Evolutionary conservation across 2,329 filamentous ascomycete species (phyloP), one percentile per base, ranked within the genome.

Genomic region (Diplodia mutila): DNA sequence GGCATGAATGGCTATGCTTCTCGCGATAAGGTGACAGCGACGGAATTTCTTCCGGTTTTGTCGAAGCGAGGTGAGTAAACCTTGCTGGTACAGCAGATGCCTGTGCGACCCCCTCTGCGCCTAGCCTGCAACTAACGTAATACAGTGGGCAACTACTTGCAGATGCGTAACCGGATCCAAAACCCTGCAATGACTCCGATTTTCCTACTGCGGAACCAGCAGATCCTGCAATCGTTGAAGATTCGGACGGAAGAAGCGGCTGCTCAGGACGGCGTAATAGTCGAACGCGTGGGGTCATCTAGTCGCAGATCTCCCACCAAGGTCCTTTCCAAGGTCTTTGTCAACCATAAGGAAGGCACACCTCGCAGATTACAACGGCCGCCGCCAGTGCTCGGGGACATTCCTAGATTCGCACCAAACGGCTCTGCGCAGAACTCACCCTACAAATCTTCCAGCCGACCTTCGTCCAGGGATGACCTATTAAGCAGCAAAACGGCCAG

Each of bases 251-350:
- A 86, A 87, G 12, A 76, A 74, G 29, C 74, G 21, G 32, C 27
- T 37, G 67, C 57, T 34, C 59, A 63, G 39, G 55, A 69, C 9
- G 76, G 75, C 8, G 73, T 72, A 23, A 72, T 73, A 49, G 61
- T 66, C 27, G 78, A 80, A 29, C 71, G 71, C n/a, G 59, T 49
- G 34, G 57, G 42, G 8, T 46, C 39, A 66, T 89, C 88, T 0
- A 91, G 92, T 75, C 85, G 94, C 11, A 89, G 89, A n/a, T 97
- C 94, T 0, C 94, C 94, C 0, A 92, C 96, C 57, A 98, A 97
- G 77, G 85, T 97, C 74, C 83, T 98, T 18, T 96, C 94, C 0
- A 97, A 86, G 74, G 87, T 97, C 65, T 88, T 96, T 73, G 86
- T 88, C 39, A 87, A 88, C 27, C 85, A 80, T 21, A 84, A 82